Conservation (phyloP, 1,139 yeast species). For the Pichiaceae sp. region DNA sequence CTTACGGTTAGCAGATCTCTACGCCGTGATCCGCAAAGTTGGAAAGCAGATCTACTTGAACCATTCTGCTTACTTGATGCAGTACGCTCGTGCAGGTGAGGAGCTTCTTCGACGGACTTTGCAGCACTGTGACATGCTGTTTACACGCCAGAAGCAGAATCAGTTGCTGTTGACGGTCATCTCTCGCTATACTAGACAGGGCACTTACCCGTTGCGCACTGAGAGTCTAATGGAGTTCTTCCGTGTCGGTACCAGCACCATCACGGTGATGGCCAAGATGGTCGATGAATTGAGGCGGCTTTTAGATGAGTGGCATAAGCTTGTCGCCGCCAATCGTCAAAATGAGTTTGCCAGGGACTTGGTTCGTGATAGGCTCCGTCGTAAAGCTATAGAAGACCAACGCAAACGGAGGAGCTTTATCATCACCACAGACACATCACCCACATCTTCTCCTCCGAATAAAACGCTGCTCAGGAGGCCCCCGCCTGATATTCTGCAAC, state of each 20-base stretch:
- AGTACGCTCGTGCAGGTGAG: conserved; percentile 17
- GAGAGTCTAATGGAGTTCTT: conserved; percentile 1
- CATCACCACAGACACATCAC: not conserved
- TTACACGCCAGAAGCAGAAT: conserved; percentile 41
- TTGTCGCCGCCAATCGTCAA: not conserved
- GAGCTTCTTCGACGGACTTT: conserved; percentile 21
- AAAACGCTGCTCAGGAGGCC: no score
- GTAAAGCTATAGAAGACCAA: not conserved
- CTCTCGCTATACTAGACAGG: conserved; percentile 38
- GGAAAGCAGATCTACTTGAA: conserved; percentile 23
- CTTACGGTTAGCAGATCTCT: conserved; percentile 24
- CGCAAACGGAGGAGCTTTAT: not conserved
- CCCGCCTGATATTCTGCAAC: no score
- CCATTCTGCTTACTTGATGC: conserved; percentile 19
- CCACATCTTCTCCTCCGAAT: not conserved
- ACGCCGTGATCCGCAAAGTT: conserved; percentile 21
- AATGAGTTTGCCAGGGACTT: not conserved
- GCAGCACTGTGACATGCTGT: conserved; percentile 33
- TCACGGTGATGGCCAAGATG: conserved; percentile 16
- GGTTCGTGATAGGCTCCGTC: not conserved
- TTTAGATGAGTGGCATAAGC: conserved; percentile 12
- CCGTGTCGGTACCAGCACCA: conserved; percentile 4
- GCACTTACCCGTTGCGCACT: conserved; percentile 18
- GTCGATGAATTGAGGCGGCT: conserved; percentile 18
- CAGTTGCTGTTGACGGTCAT: conserved; percentile 44